Evolutionary conservation across 2,329 filamentous ascomycete species (phyloP).

Genomic region (Aspergillus pseudoviridinutans): DNA sequence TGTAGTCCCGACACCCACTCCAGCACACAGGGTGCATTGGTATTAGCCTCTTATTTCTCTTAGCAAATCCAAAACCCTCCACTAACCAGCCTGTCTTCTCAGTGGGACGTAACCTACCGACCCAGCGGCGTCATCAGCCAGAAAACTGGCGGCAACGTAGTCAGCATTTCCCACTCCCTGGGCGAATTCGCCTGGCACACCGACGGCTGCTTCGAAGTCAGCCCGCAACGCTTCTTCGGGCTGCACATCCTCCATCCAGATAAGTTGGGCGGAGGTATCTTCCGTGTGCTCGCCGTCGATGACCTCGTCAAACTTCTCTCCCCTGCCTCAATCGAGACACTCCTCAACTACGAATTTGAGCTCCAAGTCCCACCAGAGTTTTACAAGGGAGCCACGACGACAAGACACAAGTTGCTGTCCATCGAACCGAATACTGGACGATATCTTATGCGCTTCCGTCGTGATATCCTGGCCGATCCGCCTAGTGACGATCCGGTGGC

Average conservation of each 20-base stretch:
- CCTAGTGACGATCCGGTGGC: conserved; percentile 1
- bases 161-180: conserved; percentile 6
- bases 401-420: conserved; percentile 4
- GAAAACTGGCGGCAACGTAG: conserved; percentile 1
- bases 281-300: conserved; percentile 4
- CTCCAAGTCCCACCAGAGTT: conserved; percentile 6
- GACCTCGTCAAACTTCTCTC: conserved; percentile 3
- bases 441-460: conserved; percentile 3
- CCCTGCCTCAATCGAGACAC: conserved; percentile 1
- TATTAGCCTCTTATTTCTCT: not conserved
- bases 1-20: conserved; percentile 6
- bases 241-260: conserved; percentile 7
- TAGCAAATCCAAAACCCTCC: not conserved
- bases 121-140: conserved; percentile 1
- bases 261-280: conserved; percentile 7
- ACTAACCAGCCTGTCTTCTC: not conserved
- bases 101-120: conserved; percentile 5
- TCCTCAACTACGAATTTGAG: conserved; percentile 4
- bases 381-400: conserved; percentile 2
- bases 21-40: conserved; percentile 5
- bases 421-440: conserved; percentile 1
- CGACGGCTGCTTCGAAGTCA: conserved; percentile 3
- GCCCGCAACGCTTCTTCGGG: conserved; percentile 3
- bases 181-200: conserved; percentile 8
- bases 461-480: conserved; percentile 6